These are phyloP conservation scores for Hemisphaericaspora subhashii DNA, from an alignment of 1,139 yeast species.

Conservation along the genomic window DNA sequence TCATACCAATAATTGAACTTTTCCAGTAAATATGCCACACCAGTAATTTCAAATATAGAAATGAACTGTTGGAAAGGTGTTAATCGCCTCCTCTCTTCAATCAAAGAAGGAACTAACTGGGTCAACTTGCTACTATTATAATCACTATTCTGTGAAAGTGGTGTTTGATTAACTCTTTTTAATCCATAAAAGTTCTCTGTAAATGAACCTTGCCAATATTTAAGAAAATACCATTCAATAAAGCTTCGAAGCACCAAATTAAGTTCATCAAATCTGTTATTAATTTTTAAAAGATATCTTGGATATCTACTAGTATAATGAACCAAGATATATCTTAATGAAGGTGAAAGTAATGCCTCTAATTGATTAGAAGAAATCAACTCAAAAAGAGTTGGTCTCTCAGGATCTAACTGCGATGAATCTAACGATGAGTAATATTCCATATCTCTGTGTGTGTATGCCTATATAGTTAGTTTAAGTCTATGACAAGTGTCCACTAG, in stretches of 20 bases:
- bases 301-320: conserved; percentile 84
- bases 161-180: conserved; percentile 57
- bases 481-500: background rate
- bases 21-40: conserved; percentile 66
- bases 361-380: conserved; percentile 79
- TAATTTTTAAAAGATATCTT: conserved; percentile 57
- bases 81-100: conserved; percentile 58
- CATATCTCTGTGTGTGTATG: conserved; percentile 39
- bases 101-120: conserved; percentile 46
- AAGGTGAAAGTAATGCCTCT: conserved; percentile 76
- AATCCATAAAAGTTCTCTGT: conserved; percentile 92
- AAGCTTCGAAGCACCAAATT: conserved; percentile 60
- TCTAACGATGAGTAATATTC: conserved; percentile 81
- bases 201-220: conserved; percentile 79
- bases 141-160: conserved; percentile 29
- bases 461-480: background rate
- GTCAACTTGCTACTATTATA: conserved; percentile 37
- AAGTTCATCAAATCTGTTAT: conserved; percentile 76
- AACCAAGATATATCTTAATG: conserved; percentile 75
- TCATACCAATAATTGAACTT: conserved; percentile 71
- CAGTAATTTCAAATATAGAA: conserved; percentile 63
- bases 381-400: conserved; percentile 81
- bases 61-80: conserved; percentile 54
- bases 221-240: conserved; percentile 74
- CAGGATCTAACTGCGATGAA: conserved; percentile 72